phyloP scores from a whole-genome alignment of 257 asterid genomes.

The Solanum neorickii region DNA sequence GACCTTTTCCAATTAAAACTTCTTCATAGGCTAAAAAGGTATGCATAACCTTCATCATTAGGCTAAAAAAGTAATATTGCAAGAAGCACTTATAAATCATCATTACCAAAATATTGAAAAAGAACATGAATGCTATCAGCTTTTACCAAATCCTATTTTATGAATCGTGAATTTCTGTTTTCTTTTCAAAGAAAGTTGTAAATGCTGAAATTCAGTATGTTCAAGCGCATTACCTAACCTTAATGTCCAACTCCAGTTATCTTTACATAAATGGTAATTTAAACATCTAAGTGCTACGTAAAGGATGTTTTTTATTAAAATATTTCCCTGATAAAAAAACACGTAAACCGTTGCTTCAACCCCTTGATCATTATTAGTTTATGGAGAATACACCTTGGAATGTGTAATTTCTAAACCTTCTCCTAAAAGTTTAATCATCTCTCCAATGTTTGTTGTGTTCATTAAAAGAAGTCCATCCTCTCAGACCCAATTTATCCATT shows the following conservation, averaged over 20 bases:
- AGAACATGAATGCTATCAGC: neutral
- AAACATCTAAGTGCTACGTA: neutral
- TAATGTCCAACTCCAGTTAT: neutral
- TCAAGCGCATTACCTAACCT: neutral
- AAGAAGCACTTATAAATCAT: neutral
- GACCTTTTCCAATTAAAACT: neutral
- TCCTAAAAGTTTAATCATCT: neutral
- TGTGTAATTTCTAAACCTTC: neutral
- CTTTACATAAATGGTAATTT: neutral
- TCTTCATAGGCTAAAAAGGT: too few relatives aligned
- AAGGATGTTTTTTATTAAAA: neutral
- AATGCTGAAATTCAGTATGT: neutral
- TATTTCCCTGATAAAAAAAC: neutral
- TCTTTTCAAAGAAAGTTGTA: neutral
- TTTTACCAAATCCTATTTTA: neutral
- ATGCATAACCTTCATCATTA: neutral
- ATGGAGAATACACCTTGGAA: neutral
- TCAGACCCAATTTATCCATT: too few relatives aligned
- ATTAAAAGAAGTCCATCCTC: neutral
- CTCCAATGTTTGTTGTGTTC: neutral
- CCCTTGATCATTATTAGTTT: neutral
- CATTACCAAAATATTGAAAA: neutral
- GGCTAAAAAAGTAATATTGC: neutral
- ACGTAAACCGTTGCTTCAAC: neutral
- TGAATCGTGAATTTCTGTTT: neutral